Base-by-base conservation (phyloP, 495 filamentous ascomycete genomes). In the Neurospora discreta region DNA sequence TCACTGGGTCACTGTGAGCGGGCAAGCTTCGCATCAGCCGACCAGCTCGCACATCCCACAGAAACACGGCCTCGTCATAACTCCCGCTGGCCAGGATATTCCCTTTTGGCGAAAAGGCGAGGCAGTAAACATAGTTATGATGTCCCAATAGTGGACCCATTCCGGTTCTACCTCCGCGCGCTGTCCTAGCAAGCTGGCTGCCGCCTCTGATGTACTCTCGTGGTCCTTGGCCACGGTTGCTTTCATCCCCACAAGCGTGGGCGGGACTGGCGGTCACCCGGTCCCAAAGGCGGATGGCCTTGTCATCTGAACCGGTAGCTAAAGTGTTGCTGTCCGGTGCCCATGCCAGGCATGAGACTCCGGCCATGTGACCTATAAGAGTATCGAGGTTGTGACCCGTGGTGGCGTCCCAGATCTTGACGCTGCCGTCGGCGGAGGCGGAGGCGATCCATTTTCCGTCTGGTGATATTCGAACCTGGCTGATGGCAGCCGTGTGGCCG, bases 61-160 rank as follows among this genome's bases (percentile, higher is more conserved):
- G 81, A 74, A 97, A 96, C 0, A 99, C 92, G 10, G 96, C 95
- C 84, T 99, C 95, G 76, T 98, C 95, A 81, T 97, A 98, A 75
- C 92, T 95, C 20, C 95, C 96, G 71, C 91, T 94, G 43, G 91
- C 95, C 20, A 99, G 87, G 76, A 97, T 97, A 77, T 98, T 98
- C 43, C 95, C 96, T 81, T 97, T 97, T 1, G 96, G 95, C 18
- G 92, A 92, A 81, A 98, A 99, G 26, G 94, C 93, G 68, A 99
- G 85, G 42, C 90, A 90, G 81, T 95, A 97, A 60, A 99, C 90
- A 83, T 97, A 98, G 78, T 94, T 98, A 78, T 98, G 94, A 78
- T 99, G 95, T 52, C 95, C 94, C 39, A 89, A 80, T 74, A 98
- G 85, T 9, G 91, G 89, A 30, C 82, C 82, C 70, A 79, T 80